Conservation (phyloP, 169 alveolate species). For the Miamiensis avidus region DNA sequence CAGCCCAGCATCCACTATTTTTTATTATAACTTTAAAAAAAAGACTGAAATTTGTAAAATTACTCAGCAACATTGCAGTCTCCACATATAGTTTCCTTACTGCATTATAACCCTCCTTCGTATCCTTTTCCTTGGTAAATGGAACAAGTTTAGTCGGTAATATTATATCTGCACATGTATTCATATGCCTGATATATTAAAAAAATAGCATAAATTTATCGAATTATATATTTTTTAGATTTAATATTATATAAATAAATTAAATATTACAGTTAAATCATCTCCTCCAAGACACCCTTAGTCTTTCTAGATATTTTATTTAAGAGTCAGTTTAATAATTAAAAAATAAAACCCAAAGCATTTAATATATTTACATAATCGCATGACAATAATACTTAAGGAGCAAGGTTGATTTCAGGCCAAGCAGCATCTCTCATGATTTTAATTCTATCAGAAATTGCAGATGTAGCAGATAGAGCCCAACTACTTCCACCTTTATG, state of each 20-base stretch:
- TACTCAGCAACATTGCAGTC: constrained; percentile 36
- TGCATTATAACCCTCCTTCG: constrained; percentile 31
- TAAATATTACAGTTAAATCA: not conserved
- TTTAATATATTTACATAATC: not conserved
- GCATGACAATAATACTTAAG: constrained; percentile 31
- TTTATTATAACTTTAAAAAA: not conserved
- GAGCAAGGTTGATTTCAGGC: constrained; percentile 29
- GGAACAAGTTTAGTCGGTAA: constrained; percentile 44
- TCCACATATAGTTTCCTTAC: constrained; percentile 36
- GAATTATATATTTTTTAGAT: too few relatives aligned
- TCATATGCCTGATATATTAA: constrained; percentile 5
- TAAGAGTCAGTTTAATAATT: not conserved
- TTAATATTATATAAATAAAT: too few relatives aligned
- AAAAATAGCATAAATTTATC: too few relatives aligned
- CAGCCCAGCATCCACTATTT: constrained; percentile 49
- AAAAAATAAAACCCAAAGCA: too few relatives aligned
- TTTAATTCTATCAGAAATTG: constrained; percentile 42
- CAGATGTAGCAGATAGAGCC: constrained; percentile 39
- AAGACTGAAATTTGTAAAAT: too few relatives aligned
- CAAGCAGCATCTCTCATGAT: constrained; percentile 27
- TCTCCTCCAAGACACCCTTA: constrained; percentile 33
- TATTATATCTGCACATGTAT: constrained; percentile 15
- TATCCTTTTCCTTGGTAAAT: constrained; percentile 25
- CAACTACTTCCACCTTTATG: constrained; percentile 25
- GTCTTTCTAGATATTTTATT: not conserved